phyloP scores from a whole-genome alignment of 495 filamentous ascomycete genomes.

The Podospora australis region DNA sequence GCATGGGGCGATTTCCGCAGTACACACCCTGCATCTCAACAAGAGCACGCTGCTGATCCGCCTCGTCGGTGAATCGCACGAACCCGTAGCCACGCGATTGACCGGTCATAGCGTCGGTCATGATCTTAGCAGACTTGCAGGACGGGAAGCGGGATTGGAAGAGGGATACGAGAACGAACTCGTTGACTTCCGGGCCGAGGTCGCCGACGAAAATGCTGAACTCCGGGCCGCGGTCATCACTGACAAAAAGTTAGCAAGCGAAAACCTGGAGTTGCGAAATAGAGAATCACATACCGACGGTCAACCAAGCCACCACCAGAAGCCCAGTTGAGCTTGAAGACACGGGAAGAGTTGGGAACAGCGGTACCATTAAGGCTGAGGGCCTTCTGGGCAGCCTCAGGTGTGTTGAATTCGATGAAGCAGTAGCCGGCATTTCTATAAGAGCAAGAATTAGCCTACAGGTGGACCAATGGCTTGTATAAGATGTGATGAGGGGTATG shows the following conservation, averaged over 20 bases:
- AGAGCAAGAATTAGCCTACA: conserved; percentile 1
- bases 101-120: conserved; percentile 97
- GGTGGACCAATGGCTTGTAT: too few species aligned
- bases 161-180: conserved; percentile 93
- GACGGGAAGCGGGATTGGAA: conserved; percentile 95
- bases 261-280: background rate
- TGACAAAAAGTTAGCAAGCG: conserved; percentile 24
- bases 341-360: conserved; percentile 88
- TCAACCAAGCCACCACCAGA: conserved; percentile 94
- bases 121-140: conserved; percentile 99
- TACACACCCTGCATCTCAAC: conserved; percentile 99
- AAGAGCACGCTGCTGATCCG: conserved; percentile 89
- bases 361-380: conserved; percentile 79
- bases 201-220: conserved; percentile 98
- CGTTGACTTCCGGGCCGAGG: conserved; percentile 95
- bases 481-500: too few species aligned
- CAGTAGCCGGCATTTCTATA: conserved; percentile 94
- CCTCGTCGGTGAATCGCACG: conserved; percentile 90
- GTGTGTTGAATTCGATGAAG: conserved; percentile 86
- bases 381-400: conserved; percentile 85
- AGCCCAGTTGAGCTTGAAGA: conserved; percentile 99
- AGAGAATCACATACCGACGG: conserved; percentile 58
- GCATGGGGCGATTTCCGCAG: conserved; percentile 98
- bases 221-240: conserved; percentile 93
- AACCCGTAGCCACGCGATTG: conserved; percentile 98